Evolutionary conservation across 1,284 basidiomycete species (phyloP).

Genomic region (Papiliotrema flavescens): DNA sequence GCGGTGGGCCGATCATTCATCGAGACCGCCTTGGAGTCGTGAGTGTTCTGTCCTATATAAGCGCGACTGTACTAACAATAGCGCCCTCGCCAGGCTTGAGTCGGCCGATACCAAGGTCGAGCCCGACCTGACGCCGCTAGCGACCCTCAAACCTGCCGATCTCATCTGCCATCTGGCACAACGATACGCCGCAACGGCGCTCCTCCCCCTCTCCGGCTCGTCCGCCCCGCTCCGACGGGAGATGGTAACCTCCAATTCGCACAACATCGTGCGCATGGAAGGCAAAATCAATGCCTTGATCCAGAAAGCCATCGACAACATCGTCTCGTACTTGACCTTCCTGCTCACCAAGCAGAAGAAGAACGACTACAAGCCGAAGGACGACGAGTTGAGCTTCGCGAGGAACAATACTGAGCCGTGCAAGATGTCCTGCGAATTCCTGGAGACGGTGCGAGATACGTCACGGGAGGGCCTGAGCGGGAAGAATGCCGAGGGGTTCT

Average conservation of each 20-base stretch:
- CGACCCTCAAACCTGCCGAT: constrained; percentile 71
- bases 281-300: constrained; percentile 77
- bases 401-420: constrained; percentile 95
- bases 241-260: constrained; percentile 90
- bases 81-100: constrained; percentile 69
- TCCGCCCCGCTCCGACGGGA: constrained; percentile 87
- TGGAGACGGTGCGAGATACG: constrained; percentile 74
- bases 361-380: constrained; percentile 93
- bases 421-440: constrained; percentile 75
- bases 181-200: constrained; percentile 85
- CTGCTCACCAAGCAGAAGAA: constrained; percentile 87
- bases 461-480: constrained; percentile 74
- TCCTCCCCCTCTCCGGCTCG: constrained; percentile 81
- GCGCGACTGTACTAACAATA: constrained; percentile 37
- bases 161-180: constrained; percentile 95
- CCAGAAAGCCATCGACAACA: constrained; percentile 75
- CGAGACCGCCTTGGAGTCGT: constrained; percentile 90
- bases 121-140: constrained; percentile 69
- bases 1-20: constrained; percentile 81
- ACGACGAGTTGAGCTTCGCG: constrained; percentile 91
- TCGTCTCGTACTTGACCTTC: constrained; percentile 61
- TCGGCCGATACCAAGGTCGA: constrained; percentile 70
- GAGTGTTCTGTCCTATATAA: constrained; percentile 35
- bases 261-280: constrained; percentile 82
- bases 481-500: constrained; percentile 86